A percentile compares a stretch with the other conserved stretches of the same genome.
Conservation (phyloP, 2,329 filamentous ascomycete genomes). For the Chaetomium strumarium region DNA sequence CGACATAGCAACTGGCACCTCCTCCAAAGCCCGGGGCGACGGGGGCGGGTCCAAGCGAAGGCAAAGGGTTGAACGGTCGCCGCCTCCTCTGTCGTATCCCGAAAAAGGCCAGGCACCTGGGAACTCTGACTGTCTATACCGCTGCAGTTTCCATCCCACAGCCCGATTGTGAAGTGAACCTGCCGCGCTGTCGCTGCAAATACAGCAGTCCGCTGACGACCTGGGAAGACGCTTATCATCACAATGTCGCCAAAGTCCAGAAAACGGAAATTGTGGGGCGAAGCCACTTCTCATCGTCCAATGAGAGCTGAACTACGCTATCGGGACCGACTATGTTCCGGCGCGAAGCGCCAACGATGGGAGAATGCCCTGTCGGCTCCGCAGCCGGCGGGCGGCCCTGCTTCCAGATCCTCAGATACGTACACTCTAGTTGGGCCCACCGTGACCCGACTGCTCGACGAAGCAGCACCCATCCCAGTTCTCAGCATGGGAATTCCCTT, state of each 20-base stretch:
- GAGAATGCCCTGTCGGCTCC: too few species aligned
- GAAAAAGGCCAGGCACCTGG: background rate
- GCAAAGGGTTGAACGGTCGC: background rate
- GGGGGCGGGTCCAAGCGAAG: conserved; percentile 12
- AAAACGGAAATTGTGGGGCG: background rate
- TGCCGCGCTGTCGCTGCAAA: background rate
- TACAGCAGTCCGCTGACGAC: too few species aligned
- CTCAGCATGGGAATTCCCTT: too few species aligned
- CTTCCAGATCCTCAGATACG: too few species aligned
- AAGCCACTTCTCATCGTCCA: background rate
- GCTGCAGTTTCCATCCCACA: background rate
- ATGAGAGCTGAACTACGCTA: too few species aligned
- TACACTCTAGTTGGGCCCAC: too few species aligned
- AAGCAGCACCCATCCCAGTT: too few species aligned
- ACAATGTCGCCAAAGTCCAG: background rate
- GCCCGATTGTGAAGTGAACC: background rate
- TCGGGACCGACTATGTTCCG: background rate
- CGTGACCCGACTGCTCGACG: too few species aligned
- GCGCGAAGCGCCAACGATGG: background rate
- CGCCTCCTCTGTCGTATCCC: background rate
- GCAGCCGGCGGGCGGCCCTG: too few species aligned
- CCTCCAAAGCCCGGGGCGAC: conserved; percentile 12
- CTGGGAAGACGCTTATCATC: background rate
- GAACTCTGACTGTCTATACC: background rate
- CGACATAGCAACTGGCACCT: conserved; percentile 15